Percentiles rank a stretch among this genome's conserved stretches.
Evolutionary conservation across 768 basidiomycete species (phyloP).

Genomic region (Pisolithus orientalis): DNA sequence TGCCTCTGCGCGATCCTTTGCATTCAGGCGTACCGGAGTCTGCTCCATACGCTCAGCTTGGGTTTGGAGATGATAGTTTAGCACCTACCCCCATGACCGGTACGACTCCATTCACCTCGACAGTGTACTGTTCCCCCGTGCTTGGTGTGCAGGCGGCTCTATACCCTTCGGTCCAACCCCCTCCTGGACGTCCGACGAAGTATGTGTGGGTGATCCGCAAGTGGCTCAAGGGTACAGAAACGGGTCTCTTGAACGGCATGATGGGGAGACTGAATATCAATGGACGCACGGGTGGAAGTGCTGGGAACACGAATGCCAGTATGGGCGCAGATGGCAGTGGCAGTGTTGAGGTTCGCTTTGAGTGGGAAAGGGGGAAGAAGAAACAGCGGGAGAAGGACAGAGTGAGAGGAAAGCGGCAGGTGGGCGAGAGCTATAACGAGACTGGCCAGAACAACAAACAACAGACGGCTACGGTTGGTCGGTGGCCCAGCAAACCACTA

Average conservation of each 20-base stretch:
- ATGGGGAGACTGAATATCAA: constrained; percentile 32
- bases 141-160: constrained; percentile 67
- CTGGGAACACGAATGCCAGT: background rate
- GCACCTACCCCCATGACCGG: constrained; percentile 6
- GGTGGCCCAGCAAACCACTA: constrained; percentile 11
- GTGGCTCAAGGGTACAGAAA: constrained; percentile 62
- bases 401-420: constrained; percentile 12
- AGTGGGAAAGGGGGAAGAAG: constrained; percentile 55
- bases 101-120: background rate
- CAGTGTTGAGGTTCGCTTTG: constrained; percentile 67
- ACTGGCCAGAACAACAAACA: constrained; percentile 6
- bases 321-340: constrained; percentile 15
- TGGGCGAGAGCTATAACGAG: constrained; percentile 1
- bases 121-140: constrained; percentile 34
- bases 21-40: no score
- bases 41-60: background rate
- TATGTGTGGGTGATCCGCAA: constrained; percentile 74
- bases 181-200: constrained; percentile 34
- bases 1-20: no score
- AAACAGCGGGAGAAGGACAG: constrained; percentile 16
- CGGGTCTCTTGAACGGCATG: constrained; percentile 40
- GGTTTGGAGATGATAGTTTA: constrained; percentile 8
- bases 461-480: background rate
- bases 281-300: constrained; percentile 13
- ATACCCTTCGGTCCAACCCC: constrained; percentile 39